Evolutionary conservation across 192 early-diverging fungal species (phyloP).

Genomic region (Borealophlyctis nickersoniae): DNA sequence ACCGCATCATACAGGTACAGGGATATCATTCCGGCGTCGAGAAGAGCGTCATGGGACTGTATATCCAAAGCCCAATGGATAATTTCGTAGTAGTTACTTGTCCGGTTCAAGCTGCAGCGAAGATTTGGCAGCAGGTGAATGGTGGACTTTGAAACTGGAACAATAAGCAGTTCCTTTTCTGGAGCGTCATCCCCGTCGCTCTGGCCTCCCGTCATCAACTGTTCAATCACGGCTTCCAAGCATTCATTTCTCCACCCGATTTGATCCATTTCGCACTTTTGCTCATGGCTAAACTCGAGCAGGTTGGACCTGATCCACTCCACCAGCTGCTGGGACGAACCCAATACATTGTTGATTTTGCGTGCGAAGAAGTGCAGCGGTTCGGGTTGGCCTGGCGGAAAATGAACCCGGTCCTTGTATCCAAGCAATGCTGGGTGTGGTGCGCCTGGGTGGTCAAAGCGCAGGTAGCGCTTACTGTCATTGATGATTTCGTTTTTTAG

Average conservation of each 20-base stretch:
- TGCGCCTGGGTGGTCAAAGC: slow-evolving; percentile 6
- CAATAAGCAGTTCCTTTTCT: background rate
- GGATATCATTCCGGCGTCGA: no score
- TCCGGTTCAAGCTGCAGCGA: no score
- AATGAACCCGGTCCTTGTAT: slow-evolving; percentile 12
- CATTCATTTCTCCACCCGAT: background rate
- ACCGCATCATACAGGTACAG: no score
- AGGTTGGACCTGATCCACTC: slow-evolving; percentile 42
- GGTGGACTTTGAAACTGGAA: no score
- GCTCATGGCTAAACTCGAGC: slow-evolving; percentile 2
- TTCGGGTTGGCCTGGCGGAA: slow-evolving; percentile 20
- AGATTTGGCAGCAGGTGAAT: no score
- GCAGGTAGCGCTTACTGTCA: slow-evolving; percentile 35
- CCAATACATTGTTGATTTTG: slow-evolving; percentile 30
- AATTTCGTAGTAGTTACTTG: no score
- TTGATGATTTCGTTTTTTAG: slow-evolving; percentile 21
- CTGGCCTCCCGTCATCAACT: background rate
- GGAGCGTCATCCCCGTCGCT: background rate
- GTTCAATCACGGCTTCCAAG: background rate
- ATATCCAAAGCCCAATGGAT: background rate
- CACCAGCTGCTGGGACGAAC: slow-evolving; percentile 8
- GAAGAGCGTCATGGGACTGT: no score
- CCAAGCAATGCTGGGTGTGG: slow-evolving; percentile 29
- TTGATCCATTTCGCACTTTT: background rate
- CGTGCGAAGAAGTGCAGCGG: slow-evolving; percentile 40